These are phyloP conservation scores for Erodium maritimum DNA, from an alignment of 345 rosid genomes.

Conservation along the genomic window DNA sequence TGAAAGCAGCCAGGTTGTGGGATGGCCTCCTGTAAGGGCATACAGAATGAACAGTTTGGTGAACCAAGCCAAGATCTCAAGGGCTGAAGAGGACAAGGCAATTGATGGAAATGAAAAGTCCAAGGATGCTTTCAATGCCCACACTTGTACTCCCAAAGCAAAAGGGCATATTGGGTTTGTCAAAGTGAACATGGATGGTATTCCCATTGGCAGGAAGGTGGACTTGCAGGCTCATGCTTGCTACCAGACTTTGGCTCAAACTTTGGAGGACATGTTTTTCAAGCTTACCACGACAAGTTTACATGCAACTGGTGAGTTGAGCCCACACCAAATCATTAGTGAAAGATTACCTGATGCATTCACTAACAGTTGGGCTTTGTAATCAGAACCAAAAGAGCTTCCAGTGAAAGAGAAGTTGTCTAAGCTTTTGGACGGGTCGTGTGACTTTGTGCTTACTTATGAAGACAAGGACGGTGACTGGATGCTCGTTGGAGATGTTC, in stretches of 20 bases:
- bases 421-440: conserved; percentile 66
- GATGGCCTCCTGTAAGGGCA: conserved; percentile 85
- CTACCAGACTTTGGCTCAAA: conserved; percentile 53
- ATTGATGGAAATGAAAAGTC: conserved; percentile 36
- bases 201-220: conserved; percentile 84
- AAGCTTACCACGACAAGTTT: conserved; percentile 19
- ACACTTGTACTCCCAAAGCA: conserved; percentile 18
- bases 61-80: conserved; percentile 45
- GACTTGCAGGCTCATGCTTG: conserved; percentile 63
- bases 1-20: conserved; percentile 70
- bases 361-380: no score
- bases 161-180: conserved; percentile 54
- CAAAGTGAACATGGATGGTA: conserved; percentile 87
- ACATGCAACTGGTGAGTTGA: conserved; percentile 20
- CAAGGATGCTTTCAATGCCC: conserved; percentile 25
- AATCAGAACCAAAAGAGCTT: no score
- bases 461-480: conserved; percentile 96
- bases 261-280: conserved; percentile 78
- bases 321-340: no score
- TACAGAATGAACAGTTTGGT: conserved; percentile 78
- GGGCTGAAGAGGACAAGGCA: conserved; percentile 33
- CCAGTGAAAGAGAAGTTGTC: conserved; percentile 16
- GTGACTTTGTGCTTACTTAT: conserved; percentile 78
- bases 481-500: no score
- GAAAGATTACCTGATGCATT: no score